These are phyloP conservation scores for Cyclotella cryptica DNA, from an alignment of 108 stramenopile species.

Conservation along the genomic window DNA sequence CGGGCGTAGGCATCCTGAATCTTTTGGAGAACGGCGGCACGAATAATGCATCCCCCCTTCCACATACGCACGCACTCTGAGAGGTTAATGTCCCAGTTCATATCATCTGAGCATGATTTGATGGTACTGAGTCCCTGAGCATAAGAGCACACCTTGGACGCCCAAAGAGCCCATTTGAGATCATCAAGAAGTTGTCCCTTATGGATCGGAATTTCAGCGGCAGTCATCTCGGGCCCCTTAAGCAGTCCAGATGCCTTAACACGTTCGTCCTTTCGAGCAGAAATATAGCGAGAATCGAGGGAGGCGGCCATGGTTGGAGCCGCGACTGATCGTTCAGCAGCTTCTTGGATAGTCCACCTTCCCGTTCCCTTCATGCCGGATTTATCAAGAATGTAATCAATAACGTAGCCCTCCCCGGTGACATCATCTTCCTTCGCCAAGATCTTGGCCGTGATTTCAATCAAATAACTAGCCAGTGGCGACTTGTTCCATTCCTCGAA, in stretches of 20 bases:
- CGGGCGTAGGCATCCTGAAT: slow-evolving; percentile 89
- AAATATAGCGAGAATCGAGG: slow-evolving; percentile 94
- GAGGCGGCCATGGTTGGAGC: slow-evolving; percentile 97
- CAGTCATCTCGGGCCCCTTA: slow-evolving; percentile 77
- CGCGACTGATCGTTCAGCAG: slow-evolving; percentile 96
- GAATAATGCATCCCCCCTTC: slow-evolving; percentile 99
- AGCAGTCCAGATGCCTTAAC: slow-evolving; percentile 81
- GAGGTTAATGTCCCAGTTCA: slow-evolving; percentile 92
- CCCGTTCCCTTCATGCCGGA: slow-evolving; percentile 99
- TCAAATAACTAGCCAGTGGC: slow-evolving; percentile 92
- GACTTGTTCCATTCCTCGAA: slow-evolving; percentile 95
- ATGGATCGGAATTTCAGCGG: slow-evolving; percentile 80
- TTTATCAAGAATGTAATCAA: slow-evolving; percentile 96
- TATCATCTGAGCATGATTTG: slow-evolving; percentile 86
- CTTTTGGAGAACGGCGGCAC: slow-evolving; percentile 91
- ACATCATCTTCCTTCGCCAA: slow-evolving; percentile 88
- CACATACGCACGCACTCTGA: slow-evolving; percentile 96
- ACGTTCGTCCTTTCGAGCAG: slow-evolving; percentile 93
- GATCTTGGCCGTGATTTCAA: slow-evolving; percentile 97
- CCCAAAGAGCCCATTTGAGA: slow-evolving; percentile 91
- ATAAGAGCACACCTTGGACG: slow-evolving; percentile 97
- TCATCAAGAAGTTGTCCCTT: slow-evolving; percentile 94
- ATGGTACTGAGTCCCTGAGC: slow-evolving; percentile 97
- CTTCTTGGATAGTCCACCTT: slow-evolving; percentile 98
- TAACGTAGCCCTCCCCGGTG: slow-evolving; percentile 78